Percentiles rank a stretch among this genome's conserved stretches.
Conservation (phyloP, 495 filamentous ascomycete genomes). For the Aspergillus nidulans region DNA sequence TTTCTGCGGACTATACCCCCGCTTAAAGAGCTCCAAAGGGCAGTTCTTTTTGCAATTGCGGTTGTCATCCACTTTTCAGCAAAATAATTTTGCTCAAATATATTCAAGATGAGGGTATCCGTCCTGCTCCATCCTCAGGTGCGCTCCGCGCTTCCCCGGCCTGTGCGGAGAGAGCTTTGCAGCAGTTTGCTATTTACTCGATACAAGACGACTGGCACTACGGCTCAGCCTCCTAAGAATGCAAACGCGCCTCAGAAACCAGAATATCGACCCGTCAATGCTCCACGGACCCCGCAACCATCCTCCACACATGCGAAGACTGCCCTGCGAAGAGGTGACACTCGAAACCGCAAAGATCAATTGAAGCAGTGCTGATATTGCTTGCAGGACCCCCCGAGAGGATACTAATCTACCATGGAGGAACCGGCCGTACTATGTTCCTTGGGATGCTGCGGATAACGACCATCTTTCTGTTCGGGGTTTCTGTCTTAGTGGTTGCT, state of each 20-base stretch:
- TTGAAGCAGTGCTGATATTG: slow-evolving; percentile 13
- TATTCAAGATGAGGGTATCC: slow-evolving; percentile 22
- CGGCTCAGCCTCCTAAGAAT: slow-evolving; percentile 24
- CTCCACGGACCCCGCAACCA: slow-evolving; percentile 11
- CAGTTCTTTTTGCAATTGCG: neutral
- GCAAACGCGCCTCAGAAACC: slow-evolving; percentile 17
- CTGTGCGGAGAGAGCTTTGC: slow-evolving; percentile 24
- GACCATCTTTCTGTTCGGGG: slow-evolving; percentile 64
- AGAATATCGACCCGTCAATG: slow-evolving; percentile 16
- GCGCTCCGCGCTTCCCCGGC: slow-evolving; percentile 25
- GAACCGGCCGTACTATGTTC: slow-evolving; percentile 60
- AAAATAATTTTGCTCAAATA: neutral
- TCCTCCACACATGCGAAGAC: slow-evolving; percentile 25
- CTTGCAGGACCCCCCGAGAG: slow-evolving; percentile 46
- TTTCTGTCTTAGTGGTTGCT: slow-evolving; percentile 55
- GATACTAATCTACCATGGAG: slow-evolving; percentile 69
- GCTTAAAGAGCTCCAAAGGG: neutral
- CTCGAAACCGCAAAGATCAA: neutral
- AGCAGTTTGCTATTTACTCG: slow-evolving; percentile 25
- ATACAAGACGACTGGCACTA: slow-evolving; percentile 27
- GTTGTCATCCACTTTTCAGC: neutral
- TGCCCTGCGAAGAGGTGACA: slow-evolving; percentile 29
- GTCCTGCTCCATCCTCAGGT: slow-evolving; percentile 35
- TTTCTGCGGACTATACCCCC: neutral
- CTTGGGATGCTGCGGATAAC: slow-evolving; percentile 64